phyloP scores from a whole-genome alignment of 306 rosid species.

The Fragaria ananassa region DNA sequence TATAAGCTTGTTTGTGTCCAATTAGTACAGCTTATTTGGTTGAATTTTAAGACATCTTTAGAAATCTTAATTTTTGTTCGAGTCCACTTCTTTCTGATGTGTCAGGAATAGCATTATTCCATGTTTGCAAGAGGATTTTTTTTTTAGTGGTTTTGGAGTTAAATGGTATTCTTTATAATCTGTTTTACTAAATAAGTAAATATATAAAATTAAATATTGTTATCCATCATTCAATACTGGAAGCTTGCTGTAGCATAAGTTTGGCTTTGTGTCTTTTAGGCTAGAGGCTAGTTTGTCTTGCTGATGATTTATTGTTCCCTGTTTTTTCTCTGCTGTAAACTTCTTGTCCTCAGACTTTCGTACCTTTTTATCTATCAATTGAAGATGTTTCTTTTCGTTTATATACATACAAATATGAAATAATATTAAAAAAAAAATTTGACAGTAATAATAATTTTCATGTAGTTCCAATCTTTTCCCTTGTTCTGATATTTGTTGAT shows the following conservation, averaged over 20 bases:
- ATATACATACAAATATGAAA: background rate
- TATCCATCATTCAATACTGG: background rate
- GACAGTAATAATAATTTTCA: background rate
- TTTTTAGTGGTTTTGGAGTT: background rate
- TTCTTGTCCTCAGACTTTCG: background rate
- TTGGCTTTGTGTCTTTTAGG: background rate
- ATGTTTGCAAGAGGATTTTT: background rate
- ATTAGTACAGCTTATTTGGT: background rate
- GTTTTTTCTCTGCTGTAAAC: background rate
- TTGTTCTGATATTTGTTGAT: background rate
- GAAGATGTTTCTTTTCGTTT: background rate
- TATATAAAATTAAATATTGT: background rate
- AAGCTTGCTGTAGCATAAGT: background rate
- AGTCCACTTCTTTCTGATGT: background rate
- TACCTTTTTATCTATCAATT: background rate
- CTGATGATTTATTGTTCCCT: background rate
- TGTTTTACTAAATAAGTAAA: background rate
- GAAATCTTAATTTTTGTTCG: background rate
- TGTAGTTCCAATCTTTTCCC: background rate
- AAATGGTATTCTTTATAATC: background rate
- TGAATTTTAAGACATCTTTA: background rate
- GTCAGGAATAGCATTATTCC: background rate
- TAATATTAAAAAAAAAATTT: background rate
- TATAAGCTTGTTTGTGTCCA: background rate
- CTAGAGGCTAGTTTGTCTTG: background rate